Evolutionary conservation across 139 green algal genomes (phyloP), one percentile per base, ranked within the genome.

Genomic region (Chlorella sp.): DNA sequence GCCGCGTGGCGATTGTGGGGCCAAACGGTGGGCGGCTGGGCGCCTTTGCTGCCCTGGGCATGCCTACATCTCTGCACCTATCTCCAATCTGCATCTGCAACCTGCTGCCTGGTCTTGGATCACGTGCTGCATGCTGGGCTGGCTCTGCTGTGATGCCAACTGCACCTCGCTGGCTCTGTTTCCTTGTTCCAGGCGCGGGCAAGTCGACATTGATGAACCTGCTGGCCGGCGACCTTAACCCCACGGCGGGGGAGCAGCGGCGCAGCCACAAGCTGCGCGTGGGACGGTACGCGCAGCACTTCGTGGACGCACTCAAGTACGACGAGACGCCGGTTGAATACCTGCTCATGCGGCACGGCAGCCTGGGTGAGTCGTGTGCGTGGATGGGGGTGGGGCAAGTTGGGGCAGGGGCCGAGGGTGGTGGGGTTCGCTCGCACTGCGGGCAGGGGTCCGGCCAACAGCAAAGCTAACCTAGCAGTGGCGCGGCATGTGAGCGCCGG

Each of bases 171-270:
- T n/a, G n/a, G n/a, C n/a, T n/a, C n/a, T n/a, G n/a, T n/a, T 11
- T 19, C 45, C 43, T 58, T 1, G 2, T 17, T 5, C 43, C 29
- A 31, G 25, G 14, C 15, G 11, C 71, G 65, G 85, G 83, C 64
- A 88, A 94, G 83, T 95, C 94, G 36, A 99, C 96, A 33, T 85
- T 99, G 56, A 97, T 99, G 91, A 99, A 99, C 85, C 86, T 99
- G 63, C 76, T 99, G 41, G 89, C 80, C 33, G 94, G 96, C 33
- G 96, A 99, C 84, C 82, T 99, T 33, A 79, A 91, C 38, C 95
- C 95, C 25, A 94, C 88, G 8, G 48, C 67, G 21, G 95, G 96
- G 38, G 95, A 98, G 76, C 89, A 84, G 61, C 83, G 95, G n/a
- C 87, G 91, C 27, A 93, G 78, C 51, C 91, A 97, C 80, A 98